Base-by-base conservation (phyloP, 2,329 filamentous ascomycete genomes). In the Fusarium chlamydosporum region DNA sequence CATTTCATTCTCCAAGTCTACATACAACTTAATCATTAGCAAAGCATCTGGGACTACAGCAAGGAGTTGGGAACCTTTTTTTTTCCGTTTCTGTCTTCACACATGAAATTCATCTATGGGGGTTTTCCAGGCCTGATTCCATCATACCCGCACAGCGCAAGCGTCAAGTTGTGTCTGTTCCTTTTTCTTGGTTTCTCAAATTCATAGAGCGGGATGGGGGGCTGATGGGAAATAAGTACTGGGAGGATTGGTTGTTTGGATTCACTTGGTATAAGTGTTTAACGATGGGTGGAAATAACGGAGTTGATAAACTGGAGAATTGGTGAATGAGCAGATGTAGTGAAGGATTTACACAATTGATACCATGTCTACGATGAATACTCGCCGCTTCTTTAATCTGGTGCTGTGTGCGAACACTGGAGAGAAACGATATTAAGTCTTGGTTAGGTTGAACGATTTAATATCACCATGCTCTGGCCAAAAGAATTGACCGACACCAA, bases 21-120 rank as follows among this genome's bases (percentile, higher is more conserved):
- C 45, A 55, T 45, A 48, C 38, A 68, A 41, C 40, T 47, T 68
- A 53, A 51, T 73, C 46, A 63, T 54, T 47, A 68, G 47, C 52
- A 62, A 68, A 67, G 64, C 69, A 68, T 74, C 48, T 71, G 61
- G 67, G 51, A 60, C 54, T 51, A 71, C 71, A 74, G 68, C 68
- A 72, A 54, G 72, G 72, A 74, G 72, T 74, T 74, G 61, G 70
- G 66, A 68, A 56, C 56, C 38, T 41, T 72, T 65, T 52, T 61
- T 56, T 63, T 52, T 23, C 13, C 48, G 37, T 71, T 65, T 50
- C 52, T 64, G 57, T 67, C 65, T 51, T 69, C 58, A 48, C 52
- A 55, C 43, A 23, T 23, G 33, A 29, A 52, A 38, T 53, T 57
- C 61, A 59, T 59, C n/a, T 61, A 64, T 50, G 34, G 48, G 56